A percentile compares a stretch with the other conserved stretches of the same genome.
phyloP scores from a whole-genome alignment of 2,329 filamentous ascomycete genomes.

The Aspergillus glaucus region DNA sequence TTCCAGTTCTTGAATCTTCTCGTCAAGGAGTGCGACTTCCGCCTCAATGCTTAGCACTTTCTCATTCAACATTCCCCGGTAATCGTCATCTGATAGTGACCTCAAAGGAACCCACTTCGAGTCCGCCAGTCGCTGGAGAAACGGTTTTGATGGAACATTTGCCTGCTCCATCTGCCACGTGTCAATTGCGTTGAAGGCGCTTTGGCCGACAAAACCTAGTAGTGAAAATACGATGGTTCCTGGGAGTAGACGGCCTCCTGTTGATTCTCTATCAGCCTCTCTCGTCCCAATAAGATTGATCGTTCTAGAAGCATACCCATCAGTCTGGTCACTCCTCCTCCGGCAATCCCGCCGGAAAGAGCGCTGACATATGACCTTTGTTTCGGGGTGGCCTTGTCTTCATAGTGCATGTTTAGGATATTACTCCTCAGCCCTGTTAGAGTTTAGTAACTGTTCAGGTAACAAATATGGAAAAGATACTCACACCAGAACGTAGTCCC shows the following conservation, averaged over 20 bases:
- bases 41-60: slow-evolving; percentile 66
- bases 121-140: slow-evolving; percentile 48
- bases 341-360: slow-evolving; percentile 63
- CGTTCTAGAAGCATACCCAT: slow-evolving; percentile 37
- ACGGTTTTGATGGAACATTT: slow-evolving; percentile 32
- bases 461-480: slow-evolving; percentile 18
- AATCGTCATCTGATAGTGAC: slow-evolving; percentile 65
- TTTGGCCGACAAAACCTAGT: slow-evolving; percentile 53
- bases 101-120: slow-evolving; percentile 68
- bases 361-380: slow-evolving; percentile 64
- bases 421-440: slow-evolving; percentile 39
- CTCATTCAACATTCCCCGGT: slow-evolving; percentile 63
- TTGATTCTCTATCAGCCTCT: slow-evolving; percentile 13
- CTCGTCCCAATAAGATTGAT: slow-evolving; percentile 1
- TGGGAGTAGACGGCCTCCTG: slow-evolving; percentile 54
- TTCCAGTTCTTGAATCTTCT: slow-evolving; percentile 57
- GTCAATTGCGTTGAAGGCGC: slow-evolving; percentile 49
- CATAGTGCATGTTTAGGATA: slow-evolving; percentile 42
- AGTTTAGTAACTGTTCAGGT: slow-evolving; percentile 38
- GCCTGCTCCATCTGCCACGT: slow-evolving; percentile 36
- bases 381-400: slow-evolving; percentile 48
- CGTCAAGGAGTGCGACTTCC: slow-evolving; percentile 72
- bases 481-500: slow-evolving; percentile 71
- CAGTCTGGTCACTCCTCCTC: slow-evolving; percentile 50
- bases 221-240: slow-evolving; percentile 55